Conservation (phyloP, 495 filamentous ascomycete genomes). For the Podospora australis region DNA sequence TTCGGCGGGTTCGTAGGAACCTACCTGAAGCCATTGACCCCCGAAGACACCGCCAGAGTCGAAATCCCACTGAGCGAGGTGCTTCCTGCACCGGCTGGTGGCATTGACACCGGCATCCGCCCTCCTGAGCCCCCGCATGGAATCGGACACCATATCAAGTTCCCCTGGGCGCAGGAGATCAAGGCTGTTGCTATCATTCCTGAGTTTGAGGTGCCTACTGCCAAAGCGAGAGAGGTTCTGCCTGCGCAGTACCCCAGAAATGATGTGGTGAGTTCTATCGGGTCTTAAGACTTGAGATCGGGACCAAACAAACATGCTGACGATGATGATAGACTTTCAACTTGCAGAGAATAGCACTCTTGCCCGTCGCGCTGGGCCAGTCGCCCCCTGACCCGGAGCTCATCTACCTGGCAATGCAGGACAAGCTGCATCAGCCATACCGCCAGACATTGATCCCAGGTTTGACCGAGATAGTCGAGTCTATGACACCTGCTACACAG, state of each 20-base stretch:
- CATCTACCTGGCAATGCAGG: constrained; percentile 96
- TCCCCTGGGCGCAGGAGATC: constrained; percentile 85
- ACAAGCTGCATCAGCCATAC: constrained; percentile 94
- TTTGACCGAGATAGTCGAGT: constrained; percentile 79
- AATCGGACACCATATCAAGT: constrained; percentile 91
- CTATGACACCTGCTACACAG: constrained; percentile 75
- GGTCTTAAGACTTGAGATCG: neutral
- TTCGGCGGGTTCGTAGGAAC: constrained; percentile 97
- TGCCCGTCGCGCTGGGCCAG: constrained; percentile 77
- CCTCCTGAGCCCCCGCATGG: constrained; percentile 83
- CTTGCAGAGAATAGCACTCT: constrained; percentile 80
- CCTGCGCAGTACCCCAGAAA: constrained; percentile 66
- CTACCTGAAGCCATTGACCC: constrained; percentile 82
- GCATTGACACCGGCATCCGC: constrained; percentile 72
- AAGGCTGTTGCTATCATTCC: constrained; percentile 93
- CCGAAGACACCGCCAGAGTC: constrained; percentile 73
- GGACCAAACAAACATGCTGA: constrained; percentile 1
- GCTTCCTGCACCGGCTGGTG: constrained; percentile 76
- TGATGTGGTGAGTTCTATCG: constrained; percentile 58
- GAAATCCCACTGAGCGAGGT: constrained; percentile 97
- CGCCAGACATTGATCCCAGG: constrained; percentile 83
- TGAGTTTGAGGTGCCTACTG: constrained; percentile 86
- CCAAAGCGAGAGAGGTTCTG: constrained; percentile 75
- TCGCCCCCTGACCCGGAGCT: constrained; percentile 86
- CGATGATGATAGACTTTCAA: constrained; percentile 68